Base-by-base conservation (phyloP, 306 rosid genomes). In the Vigna reflexopilosa region DNA sequence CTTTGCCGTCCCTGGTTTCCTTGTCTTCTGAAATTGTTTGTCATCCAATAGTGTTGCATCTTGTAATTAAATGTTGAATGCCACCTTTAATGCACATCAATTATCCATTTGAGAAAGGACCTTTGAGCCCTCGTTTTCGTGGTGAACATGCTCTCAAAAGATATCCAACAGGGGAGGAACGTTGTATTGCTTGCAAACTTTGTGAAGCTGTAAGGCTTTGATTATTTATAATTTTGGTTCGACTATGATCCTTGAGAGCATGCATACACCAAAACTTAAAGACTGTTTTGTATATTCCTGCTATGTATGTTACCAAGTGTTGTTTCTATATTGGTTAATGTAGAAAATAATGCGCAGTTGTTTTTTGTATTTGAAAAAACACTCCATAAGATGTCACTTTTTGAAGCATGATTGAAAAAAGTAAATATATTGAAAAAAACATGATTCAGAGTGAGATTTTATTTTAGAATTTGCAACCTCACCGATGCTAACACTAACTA, bases 81-180 rank as follows among this genome's bases (percentile, higher is more conserved):
- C 67, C 45, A 66, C 82, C 30, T 77, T 12, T 75, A 16, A 54
- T 86, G 81, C 90, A 95, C 98, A 95, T 95, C 85, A 95, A 95
- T 80, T 95, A 95, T 86, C 99, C 99, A 80, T 95, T 95, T 76
- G 99, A 95, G 90, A 95, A 95, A 81, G 99, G 99, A 70, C 99
- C 99, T n/a, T 59, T 95, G 88, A 93, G 99, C 71, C 99, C 98
- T 61, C 99, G 99, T 74, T 95, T 95, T 86, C 99, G 99, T 74
- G 99, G 99, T 78, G 99, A 95, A 76, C 99, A 95, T 90, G 99
- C 98, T 71, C 98, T 95, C 52, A 89, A 98, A 50, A 88, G 99
- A 78, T 95, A 95, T 84, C 88, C 99, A 76, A 88, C 98, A 6
- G 99, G 99, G 84, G 99, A 95, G 83, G 99, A 95, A 85, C 98